A percentile compares a stretch with the other conserved stretches of the same genome.
These are phyloP conservation scores for Debaryomyces prosopidis DNA, from an alignment of 805 yeast species.

Conservation along the genomic window DNA sequence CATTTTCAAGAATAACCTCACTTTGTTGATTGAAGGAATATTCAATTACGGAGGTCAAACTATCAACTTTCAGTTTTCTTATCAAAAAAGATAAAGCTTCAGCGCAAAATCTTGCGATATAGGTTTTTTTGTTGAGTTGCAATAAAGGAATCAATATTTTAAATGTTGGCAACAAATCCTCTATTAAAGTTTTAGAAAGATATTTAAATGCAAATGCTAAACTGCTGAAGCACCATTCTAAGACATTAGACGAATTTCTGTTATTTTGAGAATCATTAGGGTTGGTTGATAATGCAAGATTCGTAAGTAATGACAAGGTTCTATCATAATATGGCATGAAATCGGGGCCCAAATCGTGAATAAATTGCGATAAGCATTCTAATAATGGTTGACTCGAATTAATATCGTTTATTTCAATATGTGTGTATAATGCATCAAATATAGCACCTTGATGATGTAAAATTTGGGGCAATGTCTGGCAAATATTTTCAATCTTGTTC, in stretches of 20 bases:
- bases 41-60: conserved; percentile 47
- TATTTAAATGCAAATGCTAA: conserved; percentile 90
- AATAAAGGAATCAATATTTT: conserved; percentile 63
- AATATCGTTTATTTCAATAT: conserved; percentile 58
- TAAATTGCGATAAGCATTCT: conserved; percentile 77
- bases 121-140: conserved; percentile 54
- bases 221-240: conserved; percentile 84
- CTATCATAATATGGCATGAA: conserved; percentile 68
- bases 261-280: conserved; percentile 53
- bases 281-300: conserved; percentile 39
- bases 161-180: conserved; percentile 71
- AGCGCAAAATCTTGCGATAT: conserved; percentile 79
- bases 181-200: conserved; percentile 61
- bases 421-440: conserved; percentile 46
- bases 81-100: conserved; percentile 86
- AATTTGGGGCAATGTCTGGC: conserved; percentile 78
- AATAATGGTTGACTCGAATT: conserved; percentile 77
- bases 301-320: conserved; percentile 52
- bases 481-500: conserved; percentile 50
- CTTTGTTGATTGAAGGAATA: conserved; percentile 38
- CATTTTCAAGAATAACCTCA: conserved; percentile 33
- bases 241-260: conserved; percentile 55
- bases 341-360: conserved; percentile 91
- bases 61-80: conserved; percentile 58
- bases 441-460: conserved; percentile 68